Evolutionary conservation across 2,329 filamentous ascomycete species (phyloP), one percentile per base, ranked within the genome.

Genomic region (Truncatella angustata): DNA sequence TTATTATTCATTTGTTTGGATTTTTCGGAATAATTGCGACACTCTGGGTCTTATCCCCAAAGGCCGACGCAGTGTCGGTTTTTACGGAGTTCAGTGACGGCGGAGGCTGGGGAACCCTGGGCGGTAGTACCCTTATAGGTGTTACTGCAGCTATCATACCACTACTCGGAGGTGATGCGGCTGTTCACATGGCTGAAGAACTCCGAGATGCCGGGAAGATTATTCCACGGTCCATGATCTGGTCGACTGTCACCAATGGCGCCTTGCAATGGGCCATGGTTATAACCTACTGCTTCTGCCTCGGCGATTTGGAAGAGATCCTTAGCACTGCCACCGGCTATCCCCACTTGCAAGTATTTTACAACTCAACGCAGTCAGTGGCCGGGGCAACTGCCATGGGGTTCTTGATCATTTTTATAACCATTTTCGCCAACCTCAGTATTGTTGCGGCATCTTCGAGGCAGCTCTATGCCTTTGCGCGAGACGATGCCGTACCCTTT

Each of bases 51-150:
- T 63, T 70, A 49, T 63, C 67, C 1, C 63, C 69, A 16, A 64
- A 61, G 4, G 58, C 60, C 50, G 21, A 60, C 14, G 62, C 66
- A n/a, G 60, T 66, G 9, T 73, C 73, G 20, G 76, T 80, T 18
- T 80, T 79, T 50, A 65, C 66, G 35, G 70, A 66, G 1, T 79
- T 77, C 61, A 63, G 71, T 20, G 79, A 80, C 55, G 67, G 74
- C 3, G 77, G 75, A 0, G 75, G 72, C 9, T 80, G 77, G 76
- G 58, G 66, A 11, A 71, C 68, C 23, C 69, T 72, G 24, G 72
- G 70, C 1, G 68, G 75, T 21, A 73, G 72, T 23, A 75, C 77
- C 53, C 72, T 78, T 40, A 72, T 76, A 0, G 75, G 75, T 5
- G 62, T 78, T 32, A 70, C 76, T 3, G 70, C 64, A 66, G 51